Evolutionary conservation across 2,329 filamentous ascomycete genomes (phyloP).

Genomic region (Colletotrichum tropicale): DNA sequence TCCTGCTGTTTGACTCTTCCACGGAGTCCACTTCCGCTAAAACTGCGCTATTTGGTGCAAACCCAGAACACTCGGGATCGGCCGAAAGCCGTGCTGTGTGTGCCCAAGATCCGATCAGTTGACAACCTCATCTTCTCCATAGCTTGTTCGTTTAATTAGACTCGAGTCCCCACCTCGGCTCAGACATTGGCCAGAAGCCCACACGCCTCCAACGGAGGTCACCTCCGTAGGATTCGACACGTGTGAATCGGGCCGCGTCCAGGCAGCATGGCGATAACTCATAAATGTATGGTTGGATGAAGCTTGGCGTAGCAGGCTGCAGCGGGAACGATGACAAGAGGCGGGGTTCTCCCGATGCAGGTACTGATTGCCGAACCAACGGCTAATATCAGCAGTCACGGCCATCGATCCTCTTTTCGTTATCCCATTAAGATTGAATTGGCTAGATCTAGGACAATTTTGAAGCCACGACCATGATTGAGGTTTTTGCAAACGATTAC

Average conservation of each 20-base stretch:
- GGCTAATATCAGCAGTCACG: background rate
- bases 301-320: background rate
- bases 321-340: background rate
- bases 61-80: background rate
- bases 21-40: background rate
- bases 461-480: accelerated
- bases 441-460: accelerated
- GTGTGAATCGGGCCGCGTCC: background rate
- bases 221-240: background rate
- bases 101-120: background rate
- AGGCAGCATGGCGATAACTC: background rate
- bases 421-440: accelerated
- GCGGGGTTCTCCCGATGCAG: background rate
- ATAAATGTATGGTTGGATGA: background rate
- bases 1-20: background rate
- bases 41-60: background rate
- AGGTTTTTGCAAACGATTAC: accelerated
- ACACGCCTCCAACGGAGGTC: background rate
- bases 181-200: background rate
- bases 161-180: background rate
- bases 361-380: background rate
- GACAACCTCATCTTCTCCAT: background rate
- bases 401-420: background rate
- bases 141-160: background rate
- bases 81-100: background rate